These are phyloP conservation scores for Clonostachys rhizophaga DNA, from an alignment of 2,329 filamentous ascomycete species.

Conservation along the genomic window DNA sequence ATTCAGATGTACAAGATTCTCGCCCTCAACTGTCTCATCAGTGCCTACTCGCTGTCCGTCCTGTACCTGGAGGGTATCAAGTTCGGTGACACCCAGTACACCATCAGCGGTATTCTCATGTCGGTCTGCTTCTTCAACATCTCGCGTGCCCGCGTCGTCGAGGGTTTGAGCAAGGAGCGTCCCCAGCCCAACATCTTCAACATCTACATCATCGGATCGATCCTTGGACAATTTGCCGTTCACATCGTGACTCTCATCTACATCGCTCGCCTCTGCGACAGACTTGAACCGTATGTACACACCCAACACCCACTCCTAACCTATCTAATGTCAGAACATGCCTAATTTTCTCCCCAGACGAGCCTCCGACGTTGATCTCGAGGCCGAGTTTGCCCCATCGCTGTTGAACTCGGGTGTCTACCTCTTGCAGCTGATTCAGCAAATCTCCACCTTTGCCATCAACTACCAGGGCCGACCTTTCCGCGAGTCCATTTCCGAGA, in stretches of 20 bases:
- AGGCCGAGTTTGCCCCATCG: constrained; percentile 90
- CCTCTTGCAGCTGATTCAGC: constrained; percentile 94
- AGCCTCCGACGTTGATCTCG: constrained; percentile 69
- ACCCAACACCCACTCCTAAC: not conserved
- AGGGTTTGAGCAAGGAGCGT: constrained; percentile 91
- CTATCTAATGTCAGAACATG: constrained; percentile 1
- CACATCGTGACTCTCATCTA: constrained; percentile 95
- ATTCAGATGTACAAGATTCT: constrained; percentile 99
- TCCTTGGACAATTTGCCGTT: constrained; percentile 93
- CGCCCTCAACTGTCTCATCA: constrained; percentile 95
- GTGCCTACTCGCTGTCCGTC: constrained; percentile 93
- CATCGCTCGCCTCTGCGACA: constrained; percentile 83
- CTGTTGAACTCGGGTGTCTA: constrained; percentile 96
- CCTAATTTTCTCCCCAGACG: constrained; percentile 31
- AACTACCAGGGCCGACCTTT: constrained; percentile 99
- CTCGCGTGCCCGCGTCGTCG: constrained; percentile 93
- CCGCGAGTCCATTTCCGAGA: constrained; percentile 92
- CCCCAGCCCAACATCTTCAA: constrained; percentile 99
- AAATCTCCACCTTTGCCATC: constrained; percentile 98
- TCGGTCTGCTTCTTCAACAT: constrained; percentile 98
- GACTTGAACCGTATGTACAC: constrained; percentile 72
- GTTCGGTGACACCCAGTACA: constrained; percentile 97
- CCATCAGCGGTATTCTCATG: constrained; percentile 99
- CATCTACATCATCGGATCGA: constrained; percentile 95
- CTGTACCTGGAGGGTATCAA: constrained; percentile 98